phyloP scores from a whole-genome alignment of 352 stramenopile genomes.

The Phytophthora chlamydospora region DNA sequence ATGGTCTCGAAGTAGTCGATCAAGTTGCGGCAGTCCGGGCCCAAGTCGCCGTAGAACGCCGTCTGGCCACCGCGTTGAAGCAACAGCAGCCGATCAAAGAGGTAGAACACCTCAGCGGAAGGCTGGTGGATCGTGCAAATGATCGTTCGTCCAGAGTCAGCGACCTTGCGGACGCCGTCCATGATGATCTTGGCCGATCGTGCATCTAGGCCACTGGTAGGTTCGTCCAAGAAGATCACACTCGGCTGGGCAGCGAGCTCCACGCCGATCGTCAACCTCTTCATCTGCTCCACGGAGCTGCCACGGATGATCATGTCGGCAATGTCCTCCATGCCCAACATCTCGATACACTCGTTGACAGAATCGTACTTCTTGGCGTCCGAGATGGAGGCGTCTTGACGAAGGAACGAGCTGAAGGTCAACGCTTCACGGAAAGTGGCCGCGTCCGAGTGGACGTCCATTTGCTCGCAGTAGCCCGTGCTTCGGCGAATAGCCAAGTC shows the following conservation, averaged over 20 bases:
- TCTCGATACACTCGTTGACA: constrained; percentile 70
- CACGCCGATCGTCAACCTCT: constrained; percentile 41
- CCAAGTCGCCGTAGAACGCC: constrained; percentile 42
- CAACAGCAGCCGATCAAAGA: constrained; percentile 76
- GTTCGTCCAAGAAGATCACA: constrained; percentile 59
- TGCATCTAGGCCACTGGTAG: constrained; percentile 47
- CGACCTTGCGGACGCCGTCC: constrained; percentile 18
- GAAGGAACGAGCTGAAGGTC: constrained; percentile 70
- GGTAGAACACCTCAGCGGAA: constrained; percentile 71
- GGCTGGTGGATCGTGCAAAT: constrained; percentile 28
- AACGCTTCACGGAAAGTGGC: constrained; percentile 21
- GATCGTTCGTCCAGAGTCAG: constrained; percentile 16
- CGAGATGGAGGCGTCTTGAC: constrained; percentile 39
- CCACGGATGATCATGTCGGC: constrained; percentile 43
- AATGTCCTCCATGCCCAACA: constrained; percentile 72
- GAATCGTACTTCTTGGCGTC: constrained; percentile 33
- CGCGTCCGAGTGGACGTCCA: constrained; percentile 14
- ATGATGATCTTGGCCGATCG: constrained; percentile 26
- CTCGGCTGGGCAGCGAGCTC: constrained; percentile 49
- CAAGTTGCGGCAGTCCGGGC: constrained; percentile 27
- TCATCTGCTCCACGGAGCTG: constrained; percentile 42
- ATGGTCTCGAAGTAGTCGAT: constrained; percentile 39
- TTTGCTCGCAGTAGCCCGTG: constrained; percentile 24
- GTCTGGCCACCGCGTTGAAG: constrained; percentile 44
- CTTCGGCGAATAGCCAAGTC: constrained; percentile 23